Conservation (phyloP, 129 eudicot species). For the Flaveria robusta region DNA sequence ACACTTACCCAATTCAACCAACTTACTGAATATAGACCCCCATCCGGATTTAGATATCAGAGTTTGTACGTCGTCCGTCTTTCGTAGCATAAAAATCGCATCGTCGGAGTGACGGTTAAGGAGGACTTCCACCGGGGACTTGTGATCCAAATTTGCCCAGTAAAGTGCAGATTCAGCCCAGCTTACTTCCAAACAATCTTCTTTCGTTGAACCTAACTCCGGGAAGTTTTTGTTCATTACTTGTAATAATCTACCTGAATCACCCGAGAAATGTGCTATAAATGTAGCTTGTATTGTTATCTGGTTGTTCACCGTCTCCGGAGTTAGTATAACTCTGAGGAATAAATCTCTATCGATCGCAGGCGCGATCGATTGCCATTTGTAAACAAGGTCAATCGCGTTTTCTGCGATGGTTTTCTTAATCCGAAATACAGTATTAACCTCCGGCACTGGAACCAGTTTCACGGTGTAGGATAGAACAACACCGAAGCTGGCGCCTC, state of each 20-base stretch:
- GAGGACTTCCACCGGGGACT: neutral
- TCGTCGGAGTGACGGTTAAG: neutral
- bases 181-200: conserved; percentile 25
- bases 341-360: neutral
- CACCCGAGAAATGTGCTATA: conserved; percentile 25
- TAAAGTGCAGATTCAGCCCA: conserved; percentile 14
- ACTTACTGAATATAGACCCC: conserved; percentile 20
- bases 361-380: conserved; percentile 15
- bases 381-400: neutral
- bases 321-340: conserved; percentile 1
- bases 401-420: neutral
- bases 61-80: conserved; percentile 20
- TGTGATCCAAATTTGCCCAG: conserved; percentile 21
- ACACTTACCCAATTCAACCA: conserved; percentile 24
- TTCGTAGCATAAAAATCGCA: conserved; percentile 6
- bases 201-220: neutral
- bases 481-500: conserved; percentile 28
- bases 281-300: conserved; percentile 15
- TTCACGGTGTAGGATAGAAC: conserved; percentile 21
- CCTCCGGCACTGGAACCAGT: neutral
- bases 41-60: conserved; percentile 13
- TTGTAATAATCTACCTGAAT: neutral
- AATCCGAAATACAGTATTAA: conserved; percentile 8
- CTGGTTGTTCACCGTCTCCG: neutral
- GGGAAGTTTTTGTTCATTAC: conserved; percentile 7